Evolutionary conservation across 2,329 filamentous ascomycete genomes (phyloP), one percentile per base, ranked within the genome.

Genomic region (Calonectria pseudoturangicola): DNA sequence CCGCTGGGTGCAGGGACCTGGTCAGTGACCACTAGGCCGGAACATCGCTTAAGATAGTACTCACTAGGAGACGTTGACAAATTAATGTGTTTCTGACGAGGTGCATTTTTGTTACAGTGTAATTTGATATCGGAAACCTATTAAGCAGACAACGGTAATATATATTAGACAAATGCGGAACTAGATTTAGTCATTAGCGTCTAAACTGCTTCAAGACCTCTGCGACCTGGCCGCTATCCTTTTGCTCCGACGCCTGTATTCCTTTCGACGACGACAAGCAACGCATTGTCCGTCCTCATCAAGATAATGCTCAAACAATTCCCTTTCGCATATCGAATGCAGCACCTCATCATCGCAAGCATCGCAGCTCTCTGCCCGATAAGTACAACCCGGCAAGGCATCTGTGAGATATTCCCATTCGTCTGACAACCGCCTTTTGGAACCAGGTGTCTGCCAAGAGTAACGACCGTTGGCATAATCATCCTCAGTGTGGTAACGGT

Each of bases 281-380:
- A 76, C 16, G 9, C 75, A 76, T 18, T 73, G 66, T 1, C 65
- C 75, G 12, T 76, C 74, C 9, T 74, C 74, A 10, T 76, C 70
- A 25, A 71, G 70, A 21, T 66, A 76, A 39, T 76, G 75, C 16
- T 76, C 75, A 16, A 65, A 10, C 48, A 69, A 48, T 12, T 76
- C 72, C 8, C n/a, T 16, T 9, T 64, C 72, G 30, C 74, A 76
- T 10, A 2, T 10, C 1, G 65, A 50, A 27, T 75, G 75, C 2
- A 67, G 60, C 30, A 60, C 48, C 4, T 54, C 27, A 15, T 51
- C n/a, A 8, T 13, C 1, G 16, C 75, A 76, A 1, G 15, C 48
- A 4, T 74, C 36, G 12, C 75, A 76, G 1, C 13, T 47, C 1
- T 16, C 10, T 8, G 3, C 28, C 6, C 36, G 58, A 16, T 76